Base-by-base conservation (phyloP, 2,329 filamentous ascomycete species). In the Plenodomus biglobosus region DNA sequence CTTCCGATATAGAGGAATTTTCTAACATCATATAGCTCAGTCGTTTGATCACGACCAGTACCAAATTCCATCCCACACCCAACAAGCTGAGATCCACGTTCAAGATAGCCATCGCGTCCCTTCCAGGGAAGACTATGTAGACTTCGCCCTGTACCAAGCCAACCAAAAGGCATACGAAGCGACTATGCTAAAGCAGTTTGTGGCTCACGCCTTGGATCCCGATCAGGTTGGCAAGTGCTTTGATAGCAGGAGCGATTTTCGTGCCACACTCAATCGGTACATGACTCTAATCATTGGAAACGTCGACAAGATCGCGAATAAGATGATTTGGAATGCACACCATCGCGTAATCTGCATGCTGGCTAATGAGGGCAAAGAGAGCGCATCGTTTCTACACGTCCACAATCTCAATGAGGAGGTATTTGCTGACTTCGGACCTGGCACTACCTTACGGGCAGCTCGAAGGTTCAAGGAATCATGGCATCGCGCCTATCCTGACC, bases 131-230 rank as follows among this genome's bases (percentile, higher is more conserved):
- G 55, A 61, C 36, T 55, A 59, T 21, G 20, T 47, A 4, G 52
- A 64, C 19, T 64, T 64, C 21, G 45, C 47, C 13, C 41, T 62
- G 15, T 63, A 66, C 32, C 60, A 67, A 41, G 62, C 55, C 3
- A 65, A 51, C 22, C 63, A 66, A 37, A 63, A 58, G 36, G 48
- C 50, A 1, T 66, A 66, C 37, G 64, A 67, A 39, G 54, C 55
- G 8, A 49, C 51, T 1, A 59, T 62, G 22, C 15, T 66, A 11
- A 63, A 59, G 38, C 46, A 43, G 16, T 66, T 66, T 38, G 10
- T 59, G 13, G 36, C 41, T 16, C 59, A 65, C 44, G 62, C 58
- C 15, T 40, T 66, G 16, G 50, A 61, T 30, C 47, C 54, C 3
- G 38, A 56, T 15, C 53, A 48, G n/a, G 32, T 63, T 10, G 39